Conservation (phyloP, 306 rosid species). For the Myrica gale region DNA sequence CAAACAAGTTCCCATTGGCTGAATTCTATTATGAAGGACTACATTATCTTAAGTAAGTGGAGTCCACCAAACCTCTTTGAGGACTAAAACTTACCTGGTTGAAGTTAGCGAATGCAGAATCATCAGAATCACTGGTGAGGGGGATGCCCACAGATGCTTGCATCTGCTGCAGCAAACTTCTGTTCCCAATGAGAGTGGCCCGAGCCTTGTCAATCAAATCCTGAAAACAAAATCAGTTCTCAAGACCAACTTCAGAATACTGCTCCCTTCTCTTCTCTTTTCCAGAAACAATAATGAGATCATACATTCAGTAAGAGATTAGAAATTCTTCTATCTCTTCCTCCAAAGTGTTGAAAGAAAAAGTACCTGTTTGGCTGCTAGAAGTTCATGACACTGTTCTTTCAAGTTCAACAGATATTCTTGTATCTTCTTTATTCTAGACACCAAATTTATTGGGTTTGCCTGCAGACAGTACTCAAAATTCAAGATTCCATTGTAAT, state of each 20-base stretch:
- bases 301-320: neutral
- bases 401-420: conserved; percentile 61
- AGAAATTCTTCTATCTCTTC: conserved; percentile 2
- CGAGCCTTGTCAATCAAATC: conserved; percentile 87
- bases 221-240: conserved; percentile 38
- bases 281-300: neutral
- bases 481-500: neutral
- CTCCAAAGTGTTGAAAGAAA: neutral
- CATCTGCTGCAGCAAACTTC: conserved; percentile 64
- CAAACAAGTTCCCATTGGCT: neutral
- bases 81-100: conserved; percentile 51
- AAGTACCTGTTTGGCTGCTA: conserved; percentile 79
- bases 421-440: conserved; percentile 72
- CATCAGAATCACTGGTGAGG: conserved; percentile 37
- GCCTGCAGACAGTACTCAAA: conserved; percentile 38
- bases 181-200: conserved; percentile 66
- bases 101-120: conserved; percentile 69
- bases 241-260: neutral
- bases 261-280: neutral
- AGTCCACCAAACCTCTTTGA: neutral
- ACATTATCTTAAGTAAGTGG: neutral
- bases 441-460: conserved; percentile 82
- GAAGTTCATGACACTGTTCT: conserved; percentile 77
- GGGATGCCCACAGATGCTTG: conserved; percentile 61
- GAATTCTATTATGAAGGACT: neutral